Evolutionary conservation across 305 asterid genomes (phyloP).

Genomic region (Fraxinus sp.): DNA sequence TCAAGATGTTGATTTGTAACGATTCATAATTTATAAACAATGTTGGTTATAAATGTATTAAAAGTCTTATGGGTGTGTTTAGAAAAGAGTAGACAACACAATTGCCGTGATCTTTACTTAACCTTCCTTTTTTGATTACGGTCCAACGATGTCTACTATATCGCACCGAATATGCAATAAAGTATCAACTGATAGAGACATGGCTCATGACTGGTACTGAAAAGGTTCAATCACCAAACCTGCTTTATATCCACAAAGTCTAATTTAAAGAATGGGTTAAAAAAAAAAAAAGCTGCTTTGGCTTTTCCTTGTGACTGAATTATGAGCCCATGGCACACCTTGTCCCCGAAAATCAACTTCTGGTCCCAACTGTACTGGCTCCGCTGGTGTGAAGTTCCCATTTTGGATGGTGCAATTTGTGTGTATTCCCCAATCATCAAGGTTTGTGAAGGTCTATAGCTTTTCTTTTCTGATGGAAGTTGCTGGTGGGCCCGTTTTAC

Average conservation of each 20-base stretch:
- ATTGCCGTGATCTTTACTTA: background rate
- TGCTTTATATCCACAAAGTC: constrained; percentile 45
- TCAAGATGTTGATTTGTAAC: background rate
- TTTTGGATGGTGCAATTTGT: background rate
- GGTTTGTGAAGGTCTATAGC: background rate
- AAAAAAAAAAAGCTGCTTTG: constrained; percentile 26
- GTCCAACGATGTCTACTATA: background rate
- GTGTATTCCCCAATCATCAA: constrained; percentile 23
- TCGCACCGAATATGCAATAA: background rate
- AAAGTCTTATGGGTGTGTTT: background rate
- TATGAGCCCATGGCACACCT: constrained; percentile 46
- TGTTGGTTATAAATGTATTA: background rate
- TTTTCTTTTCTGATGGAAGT: background rate
- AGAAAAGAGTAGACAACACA: background rate
- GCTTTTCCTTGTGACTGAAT: constrained; percentile 50
- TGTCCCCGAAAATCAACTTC: constrained; percentile 43
- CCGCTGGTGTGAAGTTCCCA: constrained; percentile 14
- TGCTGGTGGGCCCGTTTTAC: constrained; percentile 13
- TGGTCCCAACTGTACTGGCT: constrained; percentile 17
- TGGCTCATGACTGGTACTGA: constrained; percentile 40
- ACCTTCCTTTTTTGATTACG: background rate
- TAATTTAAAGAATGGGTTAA: constrained; percentile 15
- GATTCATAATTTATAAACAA: background rate
- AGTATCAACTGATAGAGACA: constrained; percentile 34
- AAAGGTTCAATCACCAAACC: constrained; percentile 42